These are phyloP conservation scores for Aspergillus awamori DNA, from an alignment of 2,329 filamentous ascomycete genomes.

Conservation along the genomic window DNA sequence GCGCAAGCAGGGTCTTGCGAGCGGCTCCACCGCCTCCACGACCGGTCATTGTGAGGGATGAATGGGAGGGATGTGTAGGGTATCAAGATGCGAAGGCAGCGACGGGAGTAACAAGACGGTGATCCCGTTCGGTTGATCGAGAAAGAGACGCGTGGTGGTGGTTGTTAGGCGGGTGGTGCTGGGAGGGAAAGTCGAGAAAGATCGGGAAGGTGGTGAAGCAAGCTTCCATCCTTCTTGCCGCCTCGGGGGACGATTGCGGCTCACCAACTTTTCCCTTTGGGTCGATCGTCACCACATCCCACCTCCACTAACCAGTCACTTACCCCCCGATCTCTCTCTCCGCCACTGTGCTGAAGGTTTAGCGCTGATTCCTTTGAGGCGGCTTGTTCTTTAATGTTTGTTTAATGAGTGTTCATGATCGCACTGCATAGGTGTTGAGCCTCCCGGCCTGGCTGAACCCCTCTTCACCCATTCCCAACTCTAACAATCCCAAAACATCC, in stretches of 20 bases:
- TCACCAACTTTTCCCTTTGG: slow-evolving; percentile 35
- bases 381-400: slow-evolving; percentile 15
- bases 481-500: slow-evolving; percentile 30
- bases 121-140: neutral
- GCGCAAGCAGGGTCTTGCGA: slow-evolving; percentile 71
- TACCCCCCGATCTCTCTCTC: slow-evolving; percentile 7
- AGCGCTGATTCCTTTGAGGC: slow-evolving; percentile 10
- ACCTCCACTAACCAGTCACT: slow-evolving; percentile 23
- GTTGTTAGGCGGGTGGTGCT: slow-evolving; percentile 10
- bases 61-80: neutral
- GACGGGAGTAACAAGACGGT: neutral
- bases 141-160: slow-evolving; percentile 5
- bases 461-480: slow-evolving; percentile 24
- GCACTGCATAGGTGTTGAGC: slow-evolving; percentile 27
- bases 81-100: slow-evolving; percentile 9
- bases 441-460: slow-evolving; percentile 30
- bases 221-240: slow-evolving; percentile 16
- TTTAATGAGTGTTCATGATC: slow-evolving; percentile 31
- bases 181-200: slow-evolving; percentile 16
- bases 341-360: neutral
- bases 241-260: slow-evolving; percentile 27
- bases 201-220: slow-evolving; percentile 16
- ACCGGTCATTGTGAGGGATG: slow-evolving; percentile 53
- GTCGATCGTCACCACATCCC: slow-evolving; percentile 31
- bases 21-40: slow-evolving; percentile 57